Evolutionary conservation across 2,329 filamentous ascomycete genomes (phyloP).

Genomic region (Colletotrichum sp.): DNA sequence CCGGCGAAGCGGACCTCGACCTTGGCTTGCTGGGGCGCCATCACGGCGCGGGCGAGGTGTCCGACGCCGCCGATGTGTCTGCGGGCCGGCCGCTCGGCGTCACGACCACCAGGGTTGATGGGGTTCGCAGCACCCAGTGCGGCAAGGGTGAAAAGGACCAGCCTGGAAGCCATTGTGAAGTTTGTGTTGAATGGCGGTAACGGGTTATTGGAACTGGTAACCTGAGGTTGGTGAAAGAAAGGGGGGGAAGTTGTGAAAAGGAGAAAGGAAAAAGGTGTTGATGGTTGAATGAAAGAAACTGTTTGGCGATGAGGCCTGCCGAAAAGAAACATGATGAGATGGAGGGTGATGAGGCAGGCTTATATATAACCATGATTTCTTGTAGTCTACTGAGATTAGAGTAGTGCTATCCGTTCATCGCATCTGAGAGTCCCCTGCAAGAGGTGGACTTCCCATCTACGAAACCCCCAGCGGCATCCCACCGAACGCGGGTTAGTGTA

Average conservation of each 20-base stretch:
- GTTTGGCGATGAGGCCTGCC: conserved; percentile 3
- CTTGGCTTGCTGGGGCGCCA: conserved; percentile 1
- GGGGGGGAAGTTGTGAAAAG: not conserved
- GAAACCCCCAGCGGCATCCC: not conserved
- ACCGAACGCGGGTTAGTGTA: not conserved
- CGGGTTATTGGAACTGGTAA: not conserved
- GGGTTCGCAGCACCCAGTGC: conserved; percentile 16
- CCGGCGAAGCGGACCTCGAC: not conserved
- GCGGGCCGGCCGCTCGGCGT: conserved; percentile 2
- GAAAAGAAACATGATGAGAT: not conserved
- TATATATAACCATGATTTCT: not conserved
- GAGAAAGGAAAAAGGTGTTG: not conserved
- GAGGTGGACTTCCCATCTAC: not conserved
- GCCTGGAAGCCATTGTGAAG: conserved; percentile 7
- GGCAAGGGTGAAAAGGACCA: conserved; percentile 17
- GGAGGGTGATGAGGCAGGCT: not conserved
- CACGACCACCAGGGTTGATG: not conserved
- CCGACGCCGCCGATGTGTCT: not conserved
- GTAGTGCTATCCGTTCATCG: not conserved
- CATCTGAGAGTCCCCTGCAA: not conserved
- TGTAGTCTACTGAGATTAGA: not conserved
- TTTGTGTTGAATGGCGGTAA: not conserved
- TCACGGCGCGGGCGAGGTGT: conserved; percentile 1
- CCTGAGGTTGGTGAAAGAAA: not conserved
- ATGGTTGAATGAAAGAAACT: not conserved